Percentiles rank a stretch among this genome's conserved stretches.
phyloP scores from a whole-genome alignment of 2,329 filamentous ascomycete species.

The Rutstroemia sp. region DNA sequence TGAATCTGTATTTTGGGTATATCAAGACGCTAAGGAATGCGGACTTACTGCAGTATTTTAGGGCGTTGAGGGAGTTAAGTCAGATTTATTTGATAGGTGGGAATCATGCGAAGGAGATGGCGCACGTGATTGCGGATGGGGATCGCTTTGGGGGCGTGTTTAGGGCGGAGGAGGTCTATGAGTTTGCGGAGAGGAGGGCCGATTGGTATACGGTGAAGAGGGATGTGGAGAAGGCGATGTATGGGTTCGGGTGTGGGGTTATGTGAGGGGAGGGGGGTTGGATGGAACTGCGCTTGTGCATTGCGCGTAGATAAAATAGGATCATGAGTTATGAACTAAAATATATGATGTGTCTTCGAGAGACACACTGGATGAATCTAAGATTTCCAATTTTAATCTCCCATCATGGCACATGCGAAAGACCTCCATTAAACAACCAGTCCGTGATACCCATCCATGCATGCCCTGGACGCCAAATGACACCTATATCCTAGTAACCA shows the following conservation, averaged over 20 bases:
- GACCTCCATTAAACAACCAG: too few relatives aligned
- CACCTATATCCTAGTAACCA: neutral
- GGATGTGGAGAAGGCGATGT: constrained; percentile 93
- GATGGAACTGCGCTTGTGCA: neutral
- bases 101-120: constrained; percentile 85
- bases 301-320: neutral
- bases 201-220: constrained; percentile 91
- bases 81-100: constrained; percentile 93
- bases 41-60: constrained; percentile 83
- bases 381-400: neutral
- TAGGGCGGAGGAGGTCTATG: constrained; percentile 91
- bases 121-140: constrained; percentile 81
- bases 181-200: constrained; percentile 87
- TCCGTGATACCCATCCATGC: too few relatives aligned
- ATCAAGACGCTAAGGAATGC: constrained; percentile 74
- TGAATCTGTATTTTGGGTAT: constrained; percentile 88
- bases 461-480: neutral
- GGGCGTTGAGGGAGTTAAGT: constrained; percentile 80
- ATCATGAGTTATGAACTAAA: neutral
- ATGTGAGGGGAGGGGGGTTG: neutral
- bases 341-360: neutral
- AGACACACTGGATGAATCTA: neutral
- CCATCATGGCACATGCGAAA: neutral
- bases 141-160: constrained; percentile 90
- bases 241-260: constrained; percentile 78